These are phyloP conservation scores for Solanum appendiculatum DNA, from an alignment of 257 asterid species.

Conservation along the genomic window DNA sequence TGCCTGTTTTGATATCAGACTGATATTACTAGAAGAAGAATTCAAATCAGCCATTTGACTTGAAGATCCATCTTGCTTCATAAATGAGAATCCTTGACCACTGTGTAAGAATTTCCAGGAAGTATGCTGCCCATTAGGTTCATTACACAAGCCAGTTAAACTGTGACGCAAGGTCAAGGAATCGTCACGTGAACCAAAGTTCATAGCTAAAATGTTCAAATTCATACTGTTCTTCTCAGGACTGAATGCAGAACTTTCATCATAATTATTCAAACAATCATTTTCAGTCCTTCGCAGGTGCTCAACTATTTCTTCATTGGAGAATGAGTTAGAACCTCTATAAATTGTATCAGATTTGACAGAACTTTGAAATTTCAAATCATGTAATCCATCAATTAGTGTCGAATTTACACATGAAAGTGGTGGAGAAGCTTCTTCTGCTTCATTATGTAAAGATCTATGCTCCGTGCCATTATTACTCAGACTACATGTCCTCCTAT, in stretches of 20 bases:
- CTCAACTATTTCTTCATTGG: constrained; percentile 94
- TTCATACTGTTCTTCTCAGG: constrained; percentile 65
- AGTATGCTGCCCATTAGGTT: constrained; percentile 41
- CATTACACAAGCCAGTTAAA: constrained; percentile 39
- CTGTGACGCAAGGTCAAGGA: constrained; percentile 43
- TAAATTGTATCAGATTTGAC: constrained; percentile 76
- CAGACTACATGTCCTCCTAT: constrained; percentile 29
- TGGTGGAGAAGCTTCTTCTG: constrained; percentile 48
- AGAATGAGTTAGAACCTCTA: constrained; percentile 73
- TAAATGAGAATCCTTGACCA: constrained; percentile 47
- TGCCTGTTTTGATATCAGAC: constrained; percentile 12
- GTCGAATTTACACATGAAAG: constrained; percentile 48
- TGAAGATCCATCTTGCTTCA: constrained; percentile 38
- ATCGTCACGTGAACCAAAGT: constrained; percentile 67
- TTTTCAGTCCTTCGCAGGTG: constrained; percentile 76
- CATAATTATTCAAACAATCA: constrained; percentile 40
- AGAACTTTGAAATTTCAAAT: constrained; percentile 64
- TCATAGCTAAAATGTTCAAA: constrained; percentile 73
- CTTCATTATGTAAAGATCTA: constrained; percentile 40
- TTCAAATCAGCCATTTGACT: constrained; percentile 39
- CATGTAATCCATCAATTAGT: constrained; percentile 53
- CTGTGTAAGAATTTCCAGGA: constrained; percentile 65
- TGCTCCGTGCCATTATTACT: constrained; percentile 32
- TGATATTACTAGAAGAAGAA: constrained; percentile 11
- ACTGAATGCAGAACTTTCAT: constrained; percentile 44